Base-by-base conservation (phyloP, 139 green algal species). In the Spirogloea muscicola region DNA sequence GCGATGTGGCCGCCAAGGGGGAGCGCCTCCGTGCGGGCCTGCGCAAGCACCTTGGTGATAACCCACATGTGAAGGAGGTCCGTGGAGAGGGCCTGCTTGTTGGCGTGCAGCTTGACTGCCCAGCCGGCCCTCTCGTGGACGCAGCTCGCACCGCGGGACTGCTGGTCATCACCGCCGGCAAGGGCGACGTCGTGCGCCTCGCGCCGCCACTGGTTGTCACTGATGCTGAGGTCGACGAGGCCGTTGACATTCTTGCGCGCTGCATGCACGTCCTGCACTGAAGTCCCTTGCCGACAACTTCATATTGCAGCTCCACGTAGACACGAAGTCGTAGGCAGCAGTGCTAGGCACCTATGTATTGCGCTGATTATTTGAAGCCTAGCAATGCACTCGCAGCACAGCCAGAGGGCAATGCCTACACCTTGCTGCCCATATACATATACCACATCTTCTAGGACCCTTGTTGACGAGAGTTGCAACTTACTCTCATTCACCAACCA, bases 141-240 rank as follows among this genome's bases (percentile, higher is more conserved):
- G 83, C 80, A 29, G 88, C 86, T 0, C 76, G 90, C 13, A 85
- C 93, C 3, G 75, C 83, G 57, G 94, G 93, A 2, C 48, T 99
- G 66, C 86, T 99, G 18, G 84, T 91, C 18, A 96, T 99, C 79
- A 98, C 94, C 1, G 94, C 94, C 0, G 91, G 88, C 49, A 59
- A 59, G 88, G 94, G 94, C 1, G 88, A 98, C 72, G 91, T 98
- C 18, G 80, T 99, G 10, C 87, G 95, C 2, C 74, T 99, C 58
- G 93, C 96, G 81, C 95, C 95, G 1, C 95, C 95, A 13, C 89
- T 99, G 34, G 84, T 91, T 16, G 78, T 97, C 0, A 93, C 84
- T 0, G 81, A 95, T 37, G 89, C 80, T 40, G 92, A 98, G 75
- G 94, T 98, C 48, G 87, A 95, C 71, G 58, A 73, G 61, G 72